phyloP scores from a whole-genome alignment of 495 filamentous ascomycete genomes.

The Lasiosphaeriaceae sp. region DNA sequence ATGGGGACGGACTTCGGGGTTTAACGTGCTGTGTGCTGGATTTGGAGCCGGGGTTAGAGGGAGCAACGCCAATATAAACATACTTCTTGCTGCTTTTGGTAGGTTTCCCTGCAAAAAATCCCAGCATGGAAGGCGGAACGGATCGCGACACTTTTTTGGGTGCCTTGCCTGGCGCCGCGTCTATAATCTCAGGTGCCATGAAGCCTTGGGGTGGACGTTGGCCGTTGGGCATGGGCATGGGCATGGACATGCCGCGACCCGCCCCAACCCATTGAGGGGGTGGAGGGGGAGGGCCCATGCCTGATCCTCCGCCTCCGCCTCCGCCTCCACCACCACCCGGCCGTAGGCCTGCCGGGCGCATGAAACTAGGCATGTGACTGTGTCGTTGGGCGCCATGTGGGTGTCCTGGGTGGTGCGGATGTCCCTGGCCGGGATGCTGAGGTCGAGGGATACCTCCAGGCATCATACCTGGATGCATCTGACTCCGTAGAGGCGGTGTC shows the following conservation, averaged over 20 bases:
- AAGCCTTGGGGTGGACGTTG: neutral
- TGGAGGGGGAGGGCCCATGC: neutral
- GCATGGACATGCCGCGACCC: slow-evolving; percentile 6
- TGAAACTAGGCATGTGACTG: too few species aligned
- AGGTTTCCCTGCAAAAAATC: slow-evolving; percentile 34
- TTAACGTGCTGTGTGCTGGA: slow-evolving; percentile 8
- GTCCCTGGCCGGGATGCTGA: slow-evolving; percentile 1
- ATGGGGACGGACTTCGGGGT: slow-evolving; percentile 13
- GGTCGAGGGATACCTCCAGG: neutral
- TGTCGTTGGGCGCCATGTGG: neutral
- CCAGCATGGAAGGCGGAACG: slow-evolving; percentile 24
- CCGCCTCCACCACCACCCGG: slow-evolving; percentile 8
- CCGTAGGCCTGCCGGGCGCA: slow-evolving; percentile 14
- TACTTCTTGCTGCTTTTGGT: slow-evolving; percentile 35
- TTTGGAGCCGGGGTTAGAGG: slow-evolving; percentile 5
- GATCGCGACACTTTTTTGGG: slow-evolving; percentile 5
- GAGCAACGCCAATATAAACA: slow-evolving; percentile 19
- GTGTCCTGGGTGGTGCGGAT: neutral
- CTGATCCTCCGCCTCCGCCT: neutral
- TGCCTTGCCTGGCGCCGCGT: slow-evolving; percentile 12
- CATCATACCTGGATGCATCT: slow-evolving; percentile 13
- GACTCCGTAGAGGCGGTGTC: slow-evolving; percentile 17
- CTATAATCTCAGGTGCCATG: slow-evolving; percentile 6
- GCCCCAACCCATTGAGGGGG: neutral
- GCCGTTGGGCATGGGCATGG: slow-evolving; percentile 13